Conservation (phyloP, 441 rosid species). For the Bocquillonia castaneifolia region DNA sequence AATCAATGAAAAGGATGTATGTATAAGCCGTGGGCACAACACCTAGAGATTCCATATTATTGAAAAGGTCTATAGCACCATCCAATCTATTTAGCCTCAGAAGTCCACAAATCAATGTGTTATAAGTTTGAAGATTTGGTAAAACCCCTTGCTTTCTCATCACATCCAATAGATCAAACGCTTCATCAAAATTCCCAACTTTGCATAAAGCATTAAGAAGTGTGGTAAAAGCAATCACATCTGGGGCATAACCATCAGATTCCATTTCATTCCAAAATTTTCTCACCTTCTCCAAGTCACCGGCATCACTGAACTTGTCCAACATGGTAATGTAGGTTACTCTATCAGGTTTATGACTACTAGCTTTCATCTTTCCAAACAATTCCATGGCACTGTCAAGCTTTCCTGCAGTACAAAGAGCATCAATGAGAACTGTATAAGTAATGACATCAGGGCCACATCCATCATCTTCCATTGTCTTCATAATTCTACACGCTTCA, state of each 20-base stretch:
- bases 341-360: constrained; percentile 71
- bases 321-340: constrained; percentile 83
- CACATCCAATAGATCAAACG: constrained; percentile 54
- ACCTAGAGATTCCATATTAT: constrained; percentile 55
- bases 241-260: constrained; percentile 75
- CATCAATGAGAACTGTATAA: constrained; percentile 82
- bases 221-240: constrained; percentile 73
- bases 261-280: constrained; percentile 84
- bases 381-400: constrained; percentile 58
- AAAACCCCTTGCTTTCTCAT: constrained; percentile 57
- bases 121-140: constrained; percentile 85
- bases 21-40: constrained; percentile 69
- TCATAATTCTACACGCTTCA: constrained; percentile 54
- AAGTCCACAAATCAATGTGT: constrained; percentile 74
- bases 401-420: constrained; percentile 68
- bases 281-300: constrained; percentile 57
- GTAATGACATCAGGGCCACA: constrained; percentile 88
- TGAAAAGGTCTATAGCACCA: constrained; percentile 59
- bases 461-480: constrained; percentile 83
- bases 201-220: constrained; percentile 75
- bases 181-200: constrained; percentile 55
- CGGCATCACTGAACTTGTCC: constrained; percentile 67
- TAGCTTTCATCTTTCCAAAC: constrained; percentile 64
- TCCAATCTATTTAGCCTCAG: constrained; percentile 51
- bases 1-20: constrained; percentile 77